Evolutionary conservation across 2,329 filamentous ascomycete genomes (phyloP), one percentile per base, ranked within the genome.

Genomic region (Verticillium nubilum): DNA sequence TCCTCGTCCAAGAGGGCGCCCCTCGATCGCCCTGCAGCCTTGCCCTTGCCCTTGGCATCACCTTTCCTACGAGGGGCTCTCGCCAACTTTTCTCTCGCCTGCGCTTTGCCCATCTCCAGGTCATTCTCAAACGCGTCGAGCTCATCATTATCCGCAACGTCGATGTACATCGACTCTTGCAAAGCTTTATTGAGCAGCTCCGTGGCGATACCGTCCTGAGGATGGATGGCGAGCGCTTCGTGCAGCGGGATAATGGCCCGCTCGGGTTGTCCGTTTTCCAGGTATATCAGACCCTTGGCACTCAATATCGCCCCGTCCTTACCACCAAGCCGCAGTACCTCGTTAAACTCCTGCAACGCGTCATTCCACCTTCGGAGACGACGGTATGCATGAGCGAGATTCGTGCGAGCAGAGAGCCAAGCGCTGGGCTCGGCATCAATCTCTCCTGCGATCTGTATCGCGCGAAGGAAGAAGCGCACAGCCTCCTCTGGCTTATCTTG

Each of bases 381-480:
- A 58, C 95, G 86, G 63, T 92, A 88, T 0, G 94, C 90, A 70
- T 99, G 95, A 0, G 88, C 96, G 17, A 99, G 82, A 67, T 99
- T 99, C 4, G 91, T 91, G 42, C 92, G 86, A 0, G 90, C 93
- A 2, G 91, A 86, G 2, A 97, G 78, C 87, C 91, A 96, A 1
- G 94, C 90, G 54, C 86, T 84, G 0, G 91, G 86, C 62, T 96
- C 91, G 59, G 91, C 89, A 63, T 92, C 88, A 62, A 96, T 92
- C 37, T 94, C 88, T 4, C 87, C 83, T 2, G 92, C 90, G 58
- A 97, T 85, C 54, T 83, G 78, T 19, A 99, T 83, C 0, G 95
- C 91, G 62, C 87, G 85, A 7, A 82, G 81, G 72, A 99, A 98
- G 63, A 93, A 85, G 29, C 86, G 82, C 10, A 91, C 86, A 0